These are phyloP conservation scores for Staphylotrichum longicolle DNA, from an alignment of 495 filamentous ascomycete genomes.

Conservation along the genomic window DNA sequence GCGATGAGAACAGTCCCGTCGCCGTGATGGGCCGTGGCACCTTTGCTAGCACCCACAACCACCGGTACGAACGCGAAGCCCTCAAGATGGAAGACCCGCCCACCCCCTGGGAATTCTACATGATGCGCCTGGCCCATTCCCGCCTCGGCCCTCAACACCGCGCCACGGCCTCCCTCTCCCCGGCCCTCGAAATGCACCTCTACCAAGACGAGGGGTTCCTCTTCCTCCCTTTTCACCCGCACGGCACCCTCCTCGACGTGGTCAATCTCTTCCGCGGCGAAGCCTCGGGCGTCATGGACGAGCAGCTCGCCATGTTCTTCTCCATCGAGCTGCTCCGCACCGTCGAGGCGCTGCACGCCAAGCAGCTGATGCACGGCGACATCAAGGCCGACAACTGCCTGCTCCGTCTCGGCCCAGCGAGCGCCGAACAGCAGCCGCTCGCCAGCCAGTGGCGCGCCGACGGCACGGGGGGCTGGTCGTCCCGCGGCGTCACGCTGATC, in stretches of 20 bases:
- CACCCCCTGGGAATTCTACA: slow-evolving; percentile 92
- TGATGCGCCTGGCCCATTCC: slow-evolving; percentile 76
- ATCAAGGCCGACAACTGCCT: slow-evolving; percentile 95
- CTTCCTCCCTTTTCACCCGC: slow-evolving; percentile 79
- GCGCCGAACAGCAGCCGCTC: slow-evolving; percentile 33
- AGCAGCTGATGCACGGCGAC: slow-evolving; percentile 84
- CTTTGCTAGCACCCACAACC: slow-evolving; percentile 44
- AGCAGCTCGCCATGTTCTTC: slow-evolving; percentile 90
- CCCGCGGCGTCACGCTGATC: slow-evolving; percentile 79
- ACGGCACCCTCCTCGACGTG: slow-evolving; percentile 90
- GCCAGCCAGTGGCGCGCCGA: slow-evolving; percentile 62
- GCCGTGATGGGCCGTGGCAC: slow-evolving; percentile 50
- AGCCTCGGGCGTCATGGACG: slow-evolving; percentile 71
- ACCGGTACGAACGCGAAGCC: slow-evolving; percentile 66
- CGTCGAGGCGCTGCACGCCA: slow-evolving; percentile 78
- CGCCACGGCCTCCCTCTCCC: slow-evolving; percentile 69
- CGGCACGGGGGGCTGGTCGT: slow-evolving; percentile 73
- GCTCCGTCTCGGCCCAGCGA: slow-evolving; percentile 66
- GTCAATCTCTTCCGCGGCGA: slow-evolving; percentile 82
- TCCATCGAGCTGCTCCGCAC: slow-evolving; percentile 87
- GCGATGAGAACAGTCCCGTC: slow-evolving; percentile 50
- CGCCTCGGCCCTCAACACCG: slow-evolving; percentile 67
- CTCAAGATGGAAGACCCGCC: slow-evolving; percentile 89
- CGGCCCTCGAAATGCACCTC: slow-evolving; percentile 82
- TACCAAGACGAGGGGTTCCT: slow-evolving; percentile 82